phyloP scores from a whole-genome alignment of 1,284 basidiomycete species.

The Rhodotorula sp. region DNA sequence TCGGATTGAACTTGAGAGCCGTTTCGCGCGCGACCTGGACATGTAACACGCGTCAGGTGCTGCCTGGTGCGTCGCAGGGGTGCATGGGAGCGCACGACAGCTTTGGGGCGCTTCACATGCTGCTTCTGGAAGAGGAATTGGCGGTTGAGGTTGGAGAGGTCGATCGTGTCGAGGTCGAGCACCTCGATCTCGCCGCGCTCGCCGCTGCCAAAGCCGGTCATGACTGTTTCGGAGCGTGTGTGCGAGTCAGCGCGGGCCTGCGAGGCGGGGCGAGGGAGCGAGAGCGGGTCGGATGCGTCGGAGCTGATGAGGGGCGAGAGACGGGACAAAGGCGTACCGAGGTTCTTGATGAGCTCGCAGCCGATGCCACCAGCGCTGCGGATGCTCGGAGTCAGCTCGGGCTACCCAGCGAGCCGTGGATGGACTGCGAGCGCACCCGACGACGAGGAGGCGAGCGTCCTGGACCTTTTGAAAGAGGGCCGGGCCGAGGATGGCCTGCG shows the following conservation, averaged over 20 bases:
- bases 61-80: no score
- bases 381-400: not conserved
- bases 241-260: not conserved
- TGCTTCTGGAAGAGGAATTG: constrained; percentile 98
- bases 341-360: constrained; percentile 95
- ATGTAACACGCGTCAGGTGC: not conserved
- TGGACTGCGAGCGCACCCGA: constrained; percentile 32
- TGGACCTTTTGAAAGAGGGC: constrained; percentile 40
- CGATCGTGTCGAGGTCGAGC: constrained; percentile 97
- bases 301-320: not conserved
- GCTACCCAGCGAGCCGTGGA: not conserved
- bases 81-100: constrained; percentile 61
- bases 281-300: not conserved
- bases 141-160: constrained; percentile 95
- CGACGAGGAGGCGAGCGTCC: constrained; percentile 39
- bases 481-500: constrained; percentile 38
- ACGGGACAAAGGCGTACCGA: constrained; percentile 61
- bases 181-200: constrained; percentile 26
- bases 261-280: not conserved
- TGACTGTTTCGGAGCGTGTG: constrained; percentile 25
- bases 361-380: constrained; percentile 63
- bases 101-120: constrained; percentile 95
- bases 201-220: constrained; percentile 37
- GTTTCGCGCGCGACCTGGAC: constrained; percentile 80
- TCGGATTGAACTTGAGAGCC: constrained; percentile 87